These are phyloP conservation scores for Diaporthe vexans DNA, from an alignment of 2,329 filamentous ascomycete species.

Conservation along the genomic window DNA sequence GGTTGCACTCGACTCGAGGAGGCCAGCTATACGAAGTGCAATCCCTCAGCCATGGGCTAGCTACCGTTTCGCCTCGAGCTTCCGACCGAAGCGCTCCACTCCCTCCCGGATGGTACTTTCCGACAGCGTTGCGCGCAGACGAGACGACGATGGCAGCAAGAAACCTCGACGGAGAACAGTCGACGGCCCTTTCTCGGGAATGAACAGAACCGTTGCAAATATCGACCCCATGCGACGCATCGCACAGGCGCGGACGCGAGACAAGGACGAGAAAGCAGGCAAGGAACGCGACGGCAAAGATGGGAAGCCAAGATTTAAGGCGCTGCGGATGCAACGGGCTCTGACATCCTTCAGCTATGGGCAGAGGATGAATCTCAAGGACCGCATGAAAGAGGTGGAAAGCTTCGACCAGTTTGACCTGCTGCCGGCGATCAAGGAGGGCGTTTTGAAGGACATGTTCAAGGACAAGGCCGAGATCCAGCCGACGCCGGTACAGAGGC, in stretches of 20 bases:
- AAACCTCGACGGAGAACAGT: conserved; percentile 54
- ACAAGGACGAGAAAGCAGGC: conserved; percentile 49
- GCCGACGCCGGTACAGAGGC: conserved; percentile 89
- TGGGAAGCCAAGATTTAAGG: conserved; percentile 70
- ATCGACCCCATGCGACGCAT: conserved; percentile 48
- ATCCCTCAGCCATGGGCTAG: conserved; percentile 50
- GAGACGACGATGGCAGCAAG: conserved; percentile 50
- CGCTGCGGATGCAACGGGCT: conserved; percentile 92
- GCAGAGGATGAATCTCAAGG: conserved; percentile 67
- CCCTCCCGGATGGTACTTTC: conserved; percentile 73
- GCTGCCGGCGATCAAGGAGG: conserved; percentile 77
- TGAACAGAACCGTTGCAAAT: conserved; percentile 68
- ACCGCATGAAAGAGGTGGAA: conserved; percentile 75
- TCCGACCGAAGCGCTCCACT: conserved; percentile 50
- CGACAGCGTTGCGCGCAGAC: conserved; percentile 60
- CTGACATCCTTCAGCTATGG: conserved; percentile 84
- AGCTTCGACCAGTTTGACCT: conserved; percentile 87
- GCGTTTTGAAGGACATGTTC: conserved; percentile 80
- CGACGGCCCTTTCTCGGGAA: conserved; percentile 67
- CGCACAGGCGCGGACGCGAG: conserved; percentile 44
- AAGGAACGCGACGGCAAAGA: conserved; percentile 60
- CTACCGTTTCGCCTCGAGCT: conserved; percentile 54
- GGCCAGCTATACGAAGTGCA: conserved; percentile 15
- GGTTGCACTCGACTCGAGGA: conserved; percentile 32
- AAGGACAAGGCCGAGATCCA: conserved; percentile 80